These are phyloP conservation scores for Aspergillus eucalypticola DNA, from an alignment of 2,329 filamentous ascomycete genomes.

Conservation along the genomic window DNA sequence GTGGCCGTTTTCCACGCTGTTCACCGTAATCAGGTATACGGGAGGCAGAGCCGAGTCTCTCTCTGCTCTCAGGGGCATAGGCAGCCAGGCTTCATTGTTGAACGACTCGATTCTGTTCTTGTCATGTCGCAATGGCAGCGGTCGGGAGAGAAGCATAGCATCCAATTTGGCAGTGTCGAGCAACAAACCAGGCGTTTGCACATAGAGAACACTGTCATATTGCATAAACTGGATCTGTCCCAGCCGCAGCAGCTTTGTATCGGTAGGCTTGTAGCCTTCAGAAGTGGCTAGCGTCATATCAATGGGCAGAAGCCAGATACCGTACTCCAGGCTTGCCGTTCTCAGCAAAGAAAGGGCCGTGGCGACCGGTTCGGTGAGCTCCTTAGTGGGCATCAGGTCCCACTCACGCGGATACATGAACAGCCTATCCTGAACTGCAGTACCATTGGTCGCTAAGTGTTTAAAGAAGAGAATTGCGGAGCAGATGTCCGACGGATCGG, in stretches of 20 bases:
- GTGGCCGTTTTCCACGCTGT: conserved; percentile 33
- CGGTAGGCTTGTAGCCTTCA: conserved; percentile 35
- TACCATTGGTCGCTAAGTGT: conserved; percentile 37
- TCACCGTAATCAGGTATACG: conserved; percentile 41
- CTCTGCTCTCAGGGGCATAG: conserved; percentile 37
- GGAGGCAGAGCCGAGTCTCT: conserved; percentile 34
- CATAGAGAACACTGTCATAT: conserved; percentile 47
- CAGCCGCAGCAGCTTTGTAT: conserved; percentile 40
- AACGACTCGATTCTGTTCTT: conserved; percentile 36
- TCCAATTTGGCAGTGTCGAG: conserved; percentile 43
- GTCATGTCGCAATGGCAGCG: conserved; percentile 36
- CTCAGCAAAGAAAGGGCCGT: conserved; percentile 41
- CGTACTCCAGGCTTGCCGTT: conserved; percentile 41
- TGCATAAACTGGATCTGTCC: conserved; percentile 43
- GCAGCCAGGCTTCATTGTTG: conserved; percentile 41
- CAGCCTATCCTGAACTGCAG: conserved; percentile 42
- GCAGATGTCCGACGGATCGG: conserved; percentile 47
- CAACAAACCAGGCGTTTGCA: conserved; percentile 44
- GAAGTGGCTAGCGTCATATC: conserved; percentile 39
- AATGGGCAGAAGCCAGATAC: conserved; percentile 44
- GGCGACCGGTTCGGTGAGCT: conserved; percentile 29
- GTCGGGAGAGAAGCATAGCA: conserved; percentile 36
- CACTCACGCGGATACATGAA: conserved; percentile 50
- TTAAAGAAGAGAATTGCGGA: conserved; percentile 49
- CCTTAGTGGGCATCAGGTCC: conserved; percentile 35